Evolutionary conservation across 306 rosid genomes (phyloP), one percentile per base, ranked within the genome.

Genomic region (Argentina anserina): DNA sequence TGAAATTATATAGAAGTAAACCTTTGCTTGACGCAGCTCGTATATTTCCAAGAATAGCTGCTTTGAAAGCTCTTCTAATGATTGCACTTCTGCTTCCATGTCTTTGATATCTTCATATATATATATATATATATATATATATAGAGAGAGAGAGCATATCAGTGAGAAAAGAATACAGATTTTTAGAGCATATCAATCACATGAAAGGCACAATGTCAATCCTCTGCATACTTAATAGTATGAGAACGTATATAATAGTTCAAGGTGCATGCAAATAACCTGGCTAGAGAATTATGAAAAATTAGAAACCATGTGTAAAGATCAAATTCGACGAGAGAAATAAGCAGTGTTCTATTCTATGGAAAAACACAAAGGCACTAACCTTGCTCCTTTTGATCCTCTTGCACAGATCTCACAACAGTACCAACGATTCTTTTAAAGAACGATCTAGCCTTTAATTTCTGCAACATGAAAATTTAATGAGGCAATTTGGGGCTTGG

Each of bases 1-100:
- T 67, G 53, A 45, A 53, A 33, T 55, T 45, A 52, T 26, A 61
- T 13, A 46, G 58, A 71, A 77, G 74, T 31, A 76, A 78, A 94
- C 98, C 96, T 91, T 94, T 25, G 97, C 96, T 84, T 94, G 96
- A 43, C 96, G 95, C 80, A 91, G 96, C 86, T 94, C 99, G 26
- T 89, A 94, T 84, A 94, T 91, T 86, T 94, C 99, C 85, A 94
- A 81, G 82, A 94, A 91, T 72, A 94, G 84, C 80, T 94, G 96
- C 89, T 90, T 91, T 37, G 99, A 91, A 34, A 94, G 97, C 91
- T 94, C 99, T 81, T 94, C 97, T 45, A 89, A 87, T 46, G 91
- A 94, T 77, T 83, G 87, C 40, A 91, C 99, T 86, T 94, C 96
- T 52, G 96, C 99, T 83, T 94, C 97, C 89, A 87, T 78, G 86